Evolutionary conservation across 805 yeast species (phyloP), one percentile per base, ranked within the genome.

Genomic region (Zygotorulaspora florentina): DNA sequence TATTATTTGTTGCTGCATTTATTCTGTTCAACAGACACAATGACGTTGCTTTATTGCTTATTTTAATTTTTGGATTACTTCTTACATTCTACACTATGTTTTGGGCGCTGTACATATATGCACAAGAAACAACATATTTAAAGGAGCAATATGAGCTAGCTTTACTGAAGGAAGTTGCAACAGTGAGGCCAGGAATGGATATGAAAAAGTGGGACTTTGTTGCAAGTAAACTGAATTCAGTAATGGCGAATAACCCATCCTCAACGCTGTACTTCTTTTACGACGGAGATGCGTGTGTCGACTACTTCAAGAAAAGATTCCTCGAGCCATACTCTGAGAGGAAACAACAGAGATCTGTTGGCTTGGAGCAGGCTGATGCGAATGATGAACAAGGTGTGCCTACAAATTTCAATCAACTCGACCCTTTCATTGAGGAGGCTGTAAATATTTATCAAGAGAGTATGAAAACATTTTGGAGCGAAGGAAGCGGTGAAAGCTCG

Each of bases 241-340:
- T 41, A 15, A 41, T 48, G 36, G 38, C 30, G 26, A 29, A 29
- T 12, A 30, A 25, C 39, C 17, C 37, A 13, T 37, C 30, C 12
- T 38, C 41, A 10, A 30, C 52, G 27, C 52, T 46, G 26, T 40
- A 48, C 18, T 48, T 45, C 28, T 48, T 48, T 35, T 48, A 48
- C 37, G 49, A 45, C 26, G 52, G 52, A 23, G 42, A 36, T 16
- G 42, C 37, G 6, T 48, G 52, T 20, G 23, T 28, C 18, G 33
- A 35, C 9, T 34, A 8, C 8, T 44, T 44, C 20, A 44, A 16
- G n/a, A 39, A 30, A 25, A 17, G 31, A 27, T 44, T 28, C 47
- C 36, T 39, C 33, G 25, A 15, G 17, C 43, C 43, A 27, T 44
- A 44, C 47, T 26, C 13, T 18, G 26, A 29, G n/a, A 36, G 35